Evolutionary conservation across 306 rosid species (phyloP), one percentile per base, ranked within the genome.

Genomic region (Rosa chinensis): DNA sequence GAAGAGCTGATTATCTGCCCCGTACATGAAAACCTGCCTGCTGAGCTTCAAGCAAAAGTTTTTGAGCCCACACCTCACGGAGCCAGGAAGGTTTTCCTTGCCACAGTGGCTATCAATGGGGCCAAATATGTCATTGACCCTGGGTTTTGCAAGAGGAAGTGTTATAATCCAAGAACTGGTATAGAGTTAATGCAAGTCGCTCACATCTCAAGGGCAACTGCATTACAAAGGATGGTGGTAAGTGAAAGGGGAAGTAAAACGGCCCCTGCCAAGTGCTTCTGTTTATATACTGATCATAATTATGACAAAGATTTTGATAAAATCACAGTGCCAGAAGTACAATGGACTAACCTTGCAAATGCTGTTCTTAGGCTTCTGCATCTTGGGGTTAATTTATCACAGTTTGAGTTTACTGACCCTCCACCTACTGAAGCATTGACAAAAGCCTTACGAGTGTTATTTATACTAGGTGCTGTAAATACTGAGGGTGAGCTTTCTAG

Each of bases 21-120:
- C 16, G n/a, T 52, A 52, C 58, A 52, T 16, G 58, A 52, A 52
- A 5, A 52, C 58, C 20, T 52, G 20, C 58, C 21, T 17, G 21
- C 21, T 52, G 21, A 17, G 58, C n/a, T 52, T 52, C 58, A 16
- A 52, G 90, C 97, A 63, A 88, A 89, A 81, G 91, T 90, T 81
- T 90, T 92, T 87, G 96, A 94, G 80, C 93, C 98, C 37, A 89
- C 98, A 45, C 97, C 97, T 21, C 89, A 86, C 85, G 93, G 97
- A 78, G 94, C 94, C 44, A 87, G 94, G 62, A 90, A 94, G 85
- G 92, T 92, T 48, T 97, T 92, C 72, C 90, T 92, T 50, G 97
- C 97, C 35, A 94, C 97, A 70, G 89, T 86, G 96, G 96, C 79
- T 49, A 43, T 12, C 18, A 21, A 11, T 44, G 88, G 61, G 10